These are phyloP conservation scores for Russula ochroleuca DNA, from an alignment of 768 basidiomycete genomes.

Conservation along the genomic window DNA sequence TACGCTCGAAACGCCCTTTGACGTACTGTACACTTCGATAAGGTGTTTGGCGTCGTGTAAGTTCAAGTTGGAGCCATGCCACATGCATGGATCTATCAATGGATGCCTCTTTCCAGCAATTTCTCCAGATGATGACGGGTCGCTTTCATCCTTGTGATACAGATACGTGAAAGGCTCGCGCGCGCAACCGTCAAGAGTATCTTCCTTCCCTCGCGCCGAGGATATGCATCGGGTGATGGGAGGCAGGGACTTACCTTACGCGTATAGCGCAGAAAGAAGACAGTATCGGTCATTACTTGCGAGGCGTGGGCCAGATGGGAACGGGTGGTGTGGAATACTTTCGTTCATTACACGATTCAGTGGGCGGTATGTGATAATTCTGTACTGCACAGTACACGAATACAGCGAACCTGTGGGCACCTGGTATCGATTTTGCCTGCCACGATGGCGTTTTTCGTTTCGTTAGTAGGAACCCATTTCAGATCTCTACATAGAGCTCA, in stretches of 20 bases:
- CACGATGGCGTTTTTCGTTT: no score
- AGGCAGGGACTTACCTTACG: conserved; percentile 34
- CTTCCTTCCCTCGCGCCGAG: conserved; percentile 38
- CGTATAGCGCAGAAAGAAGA: conserved; percentile 48
- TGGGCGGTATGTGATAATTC: conserved; percentile 43
- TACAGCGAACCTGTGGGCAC: not conserved
- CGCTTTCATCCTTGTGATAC: conserved; percentile 69
- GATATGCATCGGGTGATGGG: conserved; percentile 3
- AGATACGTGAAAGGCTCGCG: conserved; percentile 60
- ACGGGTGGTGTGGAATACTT: conserved; percentile 56
- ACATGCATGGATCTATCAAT: conserved; percentile 38
- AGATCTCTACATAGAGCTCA: conserved; percentile 47
- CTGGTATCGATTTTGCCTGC: no score
- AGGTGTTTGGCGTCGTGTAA: conserved; percentile 52
- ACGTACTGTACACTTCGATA: conserved; percentile 39
- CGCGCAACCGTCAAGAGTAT: conserved; percentile 49
- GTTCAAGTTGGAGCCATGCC: conserved; percentile 42
- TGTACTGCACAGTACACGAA: conserved; percentile 1
- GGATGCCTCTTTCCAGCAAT: conserved; percentile 36
- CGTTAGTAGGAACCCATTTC: not conserved
- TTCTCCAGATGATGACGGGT: conserved; percentile 36
- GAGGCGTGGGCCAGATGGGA: conserved; percentile 38
- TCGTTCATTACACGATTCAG: conserved; percentile 61
- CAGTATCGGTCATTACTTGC: conserved; percentile 42
- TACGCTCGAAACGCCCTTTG: conserved; percentile 28